Base-by-base conservation (phyloP, 2,329 filamentous ascomycete species). In the Nothophaeocryptopus gaeumannii region DNA sequence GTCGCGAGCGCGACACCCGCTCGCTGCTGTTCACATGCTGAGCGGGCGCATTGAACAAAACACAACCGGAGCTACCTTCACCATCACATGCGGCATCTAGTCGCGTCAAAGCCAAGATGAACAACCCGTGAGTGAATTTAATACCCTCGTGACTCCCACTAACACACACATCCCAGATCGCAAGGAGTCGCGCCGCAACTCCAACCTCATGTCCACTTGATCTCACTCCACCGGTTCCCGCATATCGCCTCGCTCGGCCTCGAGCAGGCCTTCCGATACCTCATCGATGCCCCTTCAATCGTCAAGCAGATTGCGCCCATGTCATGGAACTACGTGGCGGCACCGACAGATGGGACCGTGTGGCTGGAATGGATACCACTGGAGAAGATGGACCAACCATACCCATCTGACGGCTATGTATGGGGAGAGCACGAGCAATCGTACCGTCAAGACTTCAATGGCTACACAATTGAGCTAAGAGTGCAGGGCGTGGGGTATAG, bases 281-380 rank as follows among this genome's bases (percentile, higher is more conserved):
- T 97, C 53, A 78, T 91, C 65, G 82, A 84, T 63, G 91, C 90
- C 34, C 89, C 91, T 8, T 86, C 88, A 65, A 86, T 96, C 55
- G 86, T 91, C 60, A 88, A 89, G 69, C 86, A 95, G 65, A 78
- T 84, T 57, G 85, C 90, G 41, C 83, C 92, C 2, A 91, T 99
- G 78, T 88, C 86, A 72, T 99, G 92, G 92, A 91, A 87, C 39
- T 96, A 92, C 69, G 81, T 97, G 49, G 84, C 93, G 62, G 81
- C 83, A 45, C 92, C 92, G 9, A 79, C 79, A 45, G 89, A 95
- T 70, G 90, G 90, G 48, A 86, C 85, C 8, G 80, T 96, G 38
- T 81, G 93, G 66, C 77, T 97, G 56, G 86, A 87, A 45, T 97
- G 92, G 92, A 90, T 96, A 68, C 87, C 92, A 2, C 76, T 86